phyloP scores from a whole-genome alignment of 768 basidiomycete genomes.

The Collybiopsis confluens region DNA sequence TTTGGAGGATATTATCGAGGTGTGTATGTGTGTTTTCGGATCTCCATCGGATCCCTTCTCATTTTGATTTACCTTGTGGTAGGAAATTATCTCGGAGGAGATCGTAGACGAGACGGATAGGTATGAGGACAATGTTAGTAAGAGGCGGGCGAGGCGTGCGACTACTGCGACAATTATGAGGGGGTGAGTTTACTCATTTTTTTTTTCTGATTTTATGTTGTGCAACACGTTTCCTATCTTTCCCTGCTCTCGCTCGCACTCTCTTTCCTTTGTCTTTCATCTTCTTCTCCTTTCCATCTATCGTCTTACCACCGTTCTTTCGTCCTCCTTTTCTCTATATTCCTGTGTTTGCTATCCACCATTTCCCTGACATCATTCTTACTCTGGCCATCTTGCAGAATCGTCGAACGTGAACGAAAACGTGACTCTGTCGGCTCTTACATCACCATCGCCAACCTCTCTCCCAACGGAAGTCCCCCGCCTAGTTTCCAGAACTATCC shows the following conservation, averaged over 20 bases:
- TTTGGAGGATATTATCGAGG: slow-evolving; percentile 83
- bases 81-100: slow-evolving; percentile 95
- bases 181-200: slow-evolving; percentile 42
- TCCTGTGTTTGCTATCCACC: no score
- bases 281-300: not conserved
- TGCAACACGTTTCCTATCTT: no score
- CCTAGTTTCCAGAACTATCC: not conserved
- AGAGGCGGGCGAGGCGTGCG: slow-evolving; percentile 63
- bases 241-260: not conserved
- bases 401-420: slow-evolving; percentile 50
- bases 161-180: slow-evolving; percentile 77
- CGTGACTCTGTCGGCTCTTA: slow-evolving; percentile 29
- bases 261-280: not conserved
- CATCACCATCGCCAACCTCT: slow-evolving; percentile 14
- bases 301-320: no score
- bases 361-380: not conserved
- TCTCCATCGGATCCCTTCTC: no score
- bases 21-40: slow-evolving; percentile 15
- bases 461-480: slow-evolving; percentile 1
- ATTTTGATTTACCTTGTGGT: no score
- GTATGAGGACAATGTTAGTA: slow-evolving; percentile 83
- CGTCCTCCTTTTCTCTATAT: no score
- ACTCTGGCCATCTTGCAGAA: slow-evolving; percentile 25
- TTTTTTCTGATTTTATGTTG: not conserved
- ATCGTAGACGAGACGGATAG: slow-evolving; percentile 94